Percentiles rank a stretch among this genome's conserved stretches.
These are phyloP conservation scores for Pythium aquatile DNA, from an alignment of 352 stramenopile genomes.

Conservation along the genomic window DNA sequence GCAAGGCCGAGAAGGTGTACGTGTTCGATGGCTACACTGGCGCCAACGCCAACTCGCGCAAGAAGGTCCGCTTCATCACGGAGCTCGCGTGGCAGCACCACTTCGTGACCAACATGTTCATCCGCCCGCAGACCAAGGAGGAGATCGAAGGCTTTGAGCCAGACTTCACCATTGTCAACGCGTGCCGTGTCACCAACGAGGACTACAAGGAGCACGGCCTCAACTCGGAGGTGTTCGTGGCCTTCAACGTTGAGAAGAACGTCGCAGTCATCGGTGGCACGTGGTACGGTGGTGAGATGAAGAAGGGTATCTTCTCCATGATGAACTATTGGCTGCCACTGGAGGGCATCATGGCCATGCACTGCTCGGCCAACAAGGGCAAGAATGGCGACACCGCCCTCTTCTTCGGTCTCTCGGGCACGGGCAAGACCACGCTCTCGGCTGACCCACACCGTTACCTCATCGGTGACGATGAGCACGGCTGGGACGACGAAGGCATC, in stretches of 20 bases:
- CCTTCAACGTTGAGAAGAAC: conserved; percentile 70
- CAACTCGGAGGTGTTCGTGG: conserved; percentile 59
- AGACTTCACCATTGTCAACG: conserved; percentile 70
- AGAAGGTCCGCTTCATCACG: conserved; percentile 58
- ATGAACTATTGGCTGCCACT: conserved; percentile 69
- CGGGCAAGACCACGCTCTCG: conserved; percentile 89
- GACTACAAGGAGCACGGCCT: conserved; percentile 52
- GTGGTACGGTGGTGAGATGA: conserved; percentile 68
- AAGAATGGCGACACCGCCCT: conserved; percentile 44
- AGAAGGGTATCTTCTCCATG: conserved; percentile 72
- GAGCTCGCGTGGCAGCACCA: conserved; percentile 64
- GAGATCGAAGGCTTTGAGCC: conserved; percentile 41
- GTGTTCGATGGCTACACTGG: conserved; percentile 61
- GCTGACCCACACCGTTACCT: conserved; percentile 86
- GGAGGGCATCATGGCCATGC: conserved; percentile 62
- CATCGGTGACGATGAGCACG: conserved; percentile 92
- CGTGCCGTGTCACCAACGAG: conserved; percentile 55
- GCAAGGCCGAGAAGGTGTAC: conserved; percentile 49
- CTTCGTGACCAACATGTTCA: conserved; percentile 75
- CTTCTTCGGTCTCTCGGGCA: conserved; percentile 75
- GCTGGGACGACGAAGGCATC: conserved; percentile 78
- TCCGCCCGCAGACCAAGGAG: conserved; percentile 56
- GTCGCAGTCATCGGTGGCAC: conserved; percentile 58
- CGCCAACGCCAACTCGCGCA: conserved; percentile 51
- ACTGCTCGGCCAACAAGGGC: conserved; percentile 60